Evolutionary conservation across 805 yeast genomes (phyloP), one percentile per base, ranked within the genome.

Genomic region (Yamadazyma kitorensis): DNA sequence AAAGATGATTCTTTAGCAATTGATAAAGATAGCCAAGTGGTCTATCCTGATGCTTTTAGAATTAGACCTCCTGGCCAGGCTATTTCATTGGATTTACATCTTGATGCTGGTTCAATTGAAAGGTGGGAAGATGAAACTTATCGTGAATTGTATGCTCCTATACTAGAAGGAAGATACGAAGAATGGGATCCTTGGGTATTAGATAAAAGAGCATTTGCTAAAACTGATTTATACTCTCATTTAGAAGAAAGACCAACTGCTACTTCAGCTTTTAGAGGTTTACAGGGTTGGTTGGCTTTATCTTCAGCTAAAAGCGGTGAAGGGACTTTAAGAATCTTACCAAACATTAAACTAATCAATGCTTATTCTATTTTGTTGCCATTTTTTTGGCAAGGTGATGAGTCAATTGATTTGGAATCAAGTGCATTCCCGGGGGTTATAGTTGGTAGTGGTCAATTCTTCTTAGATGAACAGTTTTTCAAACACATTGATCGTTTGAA

Each of bases 271-370:
- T 64, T 68, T 43, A 54, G 75, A 33, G 49, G 68, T 4, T 60
- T 65, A 27, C 74, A 70, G 45, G 73, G 73, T 5, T 69, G 74
- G 72, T 42, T 68, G 12, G 55, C 71, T 3, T 46, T 69, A 37
- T 52, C 64, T 12, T 54, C 52, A 12, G 57, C 50, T 9, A 55
- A 53, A 11, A 51, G 62, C 11, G 57, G 59, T n/a, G 67, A 63
- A 37, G 74, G 74, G 6, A 57, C 72, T 10, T 48, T 69, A 24
- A 40, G 49, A 28, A 47, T 69, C 29, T 51, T 54, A 9, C 74
- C 75, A 3, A 41, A 51, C 27, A 40, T 69, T 11, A 59, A 53
- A 33, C 54, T 55, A 26, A 57, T 53, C 12, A 62, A 64, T 10
- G 62, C 73, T 2, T 70, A 70, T 44, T 40, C 55, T 17, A 43